phyloP scores from a whole-genome alignment of 202 grass and related monocot species.

The Dendrocalamus latiflorus region DNA sequence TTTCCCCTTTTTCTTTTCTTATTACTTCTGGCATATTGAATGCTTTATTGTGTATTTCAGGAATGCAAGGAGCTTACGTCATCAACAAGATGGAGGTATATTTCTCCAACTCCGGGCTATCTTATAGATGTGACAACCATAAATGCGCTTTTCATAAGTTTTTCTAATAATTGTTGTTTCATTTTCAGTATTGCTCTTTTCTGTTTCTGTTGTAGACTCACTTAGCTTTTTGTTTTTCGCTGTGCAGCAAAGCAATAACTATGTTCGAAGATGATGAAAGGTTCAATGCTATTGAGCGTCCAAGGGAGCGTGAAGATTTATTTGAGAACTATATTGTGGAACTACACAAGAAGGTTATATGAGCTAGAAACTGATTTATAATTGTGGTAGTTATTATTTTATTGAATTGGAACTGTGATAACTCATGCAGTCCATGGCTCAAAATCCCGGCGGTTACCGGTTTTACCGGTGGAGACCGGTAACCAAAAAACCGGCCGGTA shows the following conservation, averaged over 20 bases:
- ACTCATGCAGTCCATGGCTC: background rate
- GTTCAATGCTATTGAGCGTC: no score
- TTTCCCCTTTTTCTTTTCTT: background rate
- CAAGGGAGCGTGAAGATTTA: no score
- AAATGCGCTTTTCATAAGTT: background rate
- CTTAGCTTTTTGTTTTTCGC: no score
- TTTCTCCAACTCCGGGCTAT: constrained; percentile 3
- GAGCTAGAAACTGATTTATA: no score
- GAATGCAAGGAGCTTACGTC: constrained; percentile 82
- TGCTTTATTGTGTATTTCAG: constrained; percentile 45
- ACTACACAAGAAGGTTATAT: no score
- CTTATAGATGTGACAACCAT: background rate
- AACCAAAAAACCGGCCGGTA: no score
- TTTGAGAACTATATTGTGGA: no score
- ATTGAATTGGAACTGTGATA: background rate
- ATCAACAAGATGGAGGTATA: constrained; percentile 77
- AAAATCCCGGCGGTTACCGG: no score
- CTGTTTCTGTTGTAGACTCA: background rate
- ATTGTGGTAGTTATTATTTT: background rate
- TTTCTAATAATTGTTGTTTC: background rate
- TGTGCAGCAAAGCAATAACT: no score
- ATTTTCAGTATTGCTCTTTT: constrained; percentile 3
- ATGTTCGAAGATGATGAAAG: no score
- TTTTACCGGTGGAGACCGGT: no score
- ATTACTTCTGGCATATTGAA: constrained; percentile 10